A percentile compares a stretch with the other conserved stretches of the same genome.
Evolutionary conservation across 2,329 filamentous ascomycete genomes (phyloP).

Genomic region (Arachnomyces sp.): DNA sequence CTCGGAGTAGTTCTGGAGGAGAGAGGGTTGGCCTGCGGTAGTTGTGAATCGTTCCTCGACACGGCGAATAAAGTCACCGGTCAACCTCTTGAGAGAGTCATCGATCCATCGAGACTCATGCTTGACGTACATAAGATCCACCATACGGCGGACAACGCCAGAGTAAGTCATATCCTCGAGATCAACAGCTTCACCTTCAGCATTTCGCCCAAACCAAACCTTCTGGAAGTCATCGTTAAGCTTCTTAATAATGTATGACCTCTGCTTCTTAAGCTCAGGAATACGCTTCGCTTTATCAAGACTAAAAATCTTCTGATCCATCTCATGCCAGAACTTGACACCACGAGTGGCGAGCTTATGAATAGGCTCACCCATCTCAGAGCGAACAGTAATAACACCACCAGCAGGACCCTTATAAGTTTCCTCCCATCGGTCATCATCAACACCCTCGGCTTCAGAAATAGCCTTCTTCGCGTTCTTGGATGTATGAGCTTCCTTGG

Average conservation of each 20-base stretch:
- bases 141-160: constrained; percentile 77
- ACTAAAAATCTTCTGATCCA: constrained; percentile 97
- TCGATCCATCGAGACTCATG: constrained; percentile 91
- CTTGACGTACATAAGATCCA: constrained; percentile 84
- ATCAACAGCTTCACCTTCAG: constrained; percentile 69
- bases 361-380: constrained; percentile 98
- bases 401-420: constrained; percentile 87
- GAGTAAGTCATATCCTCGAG: constrained; percentile 94
- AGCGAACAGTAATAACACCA: constrained; percentile 91
- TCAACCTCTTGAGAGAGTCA: constrained; percentile 68
- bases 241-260: constrained; percentile 87
- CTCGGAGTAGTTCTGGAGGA: constrained; percentile 84
- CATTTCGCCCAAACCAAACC: constrained; percentile 89
- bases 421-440: constrained; percentile 79
- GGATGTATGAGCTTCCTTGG: constrained; percentile 85
- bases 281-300: constrained; percentile 91
- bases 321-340: constrained; percentile 95
- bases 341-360: constrained; percentile 97
- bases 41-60: constrained; percentile 91
- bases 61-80: constrained; percentile 91
- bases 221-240: constrained; percentile 95
- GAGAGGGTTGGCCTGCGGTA: constrained; percentile 61
- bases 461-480: constrained; percentile 84
- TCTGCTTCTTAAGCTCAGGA: constrained; percentile 77
- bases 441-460: constrained; percentile 72